A percentile compares a stretch with the other conserved stretches of the same genome.
Evolutionary conservation across 2,329 filamentous ascomycete species (phyloP).

Genomic region (Stemphylium lycopersici): DNA sequence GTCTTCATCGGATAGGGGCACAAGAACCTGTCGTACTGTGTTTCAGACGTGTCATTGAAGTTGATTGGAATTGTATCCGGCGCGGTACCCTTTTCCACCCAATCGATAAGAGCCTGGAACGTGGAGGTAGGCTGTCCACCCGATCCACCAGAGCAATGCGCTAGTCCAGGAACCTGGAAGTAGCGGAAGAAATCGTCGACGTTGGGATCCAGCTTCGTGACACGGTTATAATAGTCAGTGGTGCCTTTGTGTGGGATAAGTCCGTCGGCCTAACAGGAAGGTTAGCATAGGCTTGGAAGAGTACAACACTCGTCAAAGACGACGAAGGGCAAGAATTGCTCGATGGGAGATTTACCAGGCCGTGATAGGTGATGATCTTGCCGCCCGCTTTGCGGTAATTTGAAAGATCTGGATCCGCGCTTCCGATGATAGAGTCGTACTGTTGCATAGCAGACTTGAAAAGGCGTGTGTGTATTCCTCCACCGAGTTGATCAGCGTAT

Average conservation of each 20-base stretch:
- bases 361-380: conserved; percentile 37
- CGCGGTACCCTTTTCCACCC: conserved; percentile 33
- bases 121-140: conserved; percentile 43
- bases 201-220: conserved; percentile 12
- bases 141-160: conserved; percentile 26
- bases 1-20: conserved; percentile 25
- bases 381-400: conserved; percentile 23
- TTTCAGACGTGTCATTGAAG: conserved; percentile 1
- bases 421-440: conserved; percentile 22
- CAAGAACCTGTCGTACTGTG: conserved; percentile 18
- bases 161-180: conserved; percentile 31
- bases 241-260: conserved; percentile 9
- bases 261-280: background rate
- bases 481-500: background rate
- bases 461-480: background rate
- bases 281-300: too few relatives aligned
- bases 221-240: conserved; percentile 20
- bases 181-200: conserved; percentile 31
- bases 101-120: conserved; percentile 30
- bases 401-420: conserved; percentile 24
- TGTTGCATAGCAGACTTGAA: conserved; percentile 4
- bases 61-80: conserved; percentile 18
- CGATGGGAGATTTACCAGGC: conserved; percentile 11
- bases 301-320: background rate
- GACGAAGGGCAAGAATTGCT: background rate